A percentile compares a stretch with the other conserved stretches of the same genome.
Conservation (phyloP, 2,329 filamentous ascomycete genomes). For the Aaosphaeria arxii region DNA sequence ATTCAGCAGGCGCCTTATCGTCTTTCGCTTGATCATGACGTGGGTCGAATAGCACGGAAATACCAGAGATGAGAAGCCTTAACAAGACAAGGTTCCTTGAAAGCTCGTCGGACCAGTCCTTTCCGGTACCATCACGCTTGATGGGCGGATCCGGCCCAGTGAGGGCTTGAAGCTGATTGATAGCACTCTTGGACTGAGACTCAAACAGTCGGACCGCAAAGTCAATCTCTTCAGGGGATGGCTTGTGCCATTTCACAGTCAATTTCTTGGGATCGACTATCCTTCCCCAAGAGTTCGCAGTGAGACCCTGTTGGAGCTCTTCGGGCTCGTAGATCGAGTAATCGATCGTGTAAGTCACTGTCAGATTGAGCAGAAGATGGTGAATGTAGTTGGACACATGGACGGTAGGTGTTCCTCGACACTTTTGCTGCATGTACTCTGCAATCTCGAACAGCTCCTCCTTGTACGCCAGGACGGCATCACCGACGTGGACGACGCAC, state of each 20-base stretch:
- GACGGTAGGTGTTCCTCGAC: conserved; percentile 87
- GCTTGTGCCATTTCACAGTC: conserved; percentile 88
- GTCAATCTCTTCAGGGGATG: conserved; percentile 72
- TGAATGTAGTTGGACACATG: conserved; percentile 98
- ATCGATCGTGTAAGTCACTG: conserved; percentile 89
- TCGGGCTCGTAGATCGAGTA: conserved; percentile 83
- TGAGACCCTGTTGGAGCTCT: conserved; percentile 67
- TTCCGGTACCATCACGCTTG: conserved; percentile 90
- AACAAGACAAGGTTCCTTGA: conserved; percentile 85
- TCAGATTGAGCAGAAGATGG: conserved; percentile 90
- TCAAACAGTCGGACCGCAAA: conserved; percentile 90
- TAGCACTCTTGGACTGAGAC: conserved; percentile 73
- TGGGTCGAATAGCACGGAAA: conserved; percentile 86
- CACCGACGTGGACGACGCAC: conserved; percentile 94
- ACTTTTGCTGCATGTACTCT: conserved; percentile 94
- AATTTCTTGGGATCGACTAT: conserved; percentile 71
- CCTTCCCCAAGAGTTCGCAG: conserved; percentile 80
- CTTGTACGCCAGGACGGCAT: conserved; percentile 84
- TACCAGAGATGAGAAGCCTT: conserved; percentile 83
- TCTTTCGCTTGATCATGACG: conserved; percentile 37
- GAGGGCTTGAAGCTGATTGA: conserved; percentile 72
- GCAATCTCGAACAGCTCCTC: conserved; percentile 87
- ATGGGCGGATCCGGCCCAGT: conserved; percentile 78
- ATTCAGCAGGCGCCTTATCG: conserved; percentile 44
- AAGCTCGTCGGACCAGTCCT: conserved; percentile 98